Percentiles rank a stretch among this genome's conserved stretches.
phyloP scores from a whole-genome alignment of 208 protist genomes.

The Sergeia podlipaevii region DNA sequence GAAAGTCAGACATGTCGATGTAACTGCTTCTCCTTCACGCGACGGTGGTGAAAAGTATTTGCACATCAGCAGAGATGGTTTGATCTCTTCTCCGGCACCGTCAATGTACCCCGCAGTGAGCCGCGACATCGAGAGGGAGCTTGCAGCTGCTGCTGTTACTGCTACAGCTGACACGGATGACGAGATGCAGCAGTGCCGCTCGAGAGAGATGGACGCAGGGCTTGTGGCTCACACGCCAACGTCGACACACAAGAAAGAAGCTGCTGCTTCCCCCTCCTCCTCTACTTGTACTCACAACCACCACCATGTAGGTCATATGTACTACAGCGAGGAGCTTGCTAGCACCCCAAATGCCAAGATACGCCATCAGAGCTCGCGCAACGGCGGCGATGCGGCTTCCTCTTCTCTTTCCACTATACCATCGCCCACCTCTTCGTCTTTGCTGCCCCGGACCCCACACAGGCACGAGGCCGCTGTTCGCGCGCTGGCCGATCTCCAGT shows the following conservation, averaged over 20 bases:
- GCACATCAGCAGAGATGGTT: no score
- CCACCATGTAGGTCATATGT: conserved; percentile 2
- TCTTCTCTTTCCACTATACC: background rate
- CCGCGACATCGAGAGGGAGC: background rate
- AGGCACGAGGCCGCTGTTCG: conserved; percentile 39
- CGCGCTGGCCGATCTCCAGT: conserved; percentile 55
- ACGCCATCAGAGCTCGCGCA: background rate
- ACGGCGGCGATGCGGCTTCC: background rate
- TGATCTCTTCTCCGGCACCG: no score
- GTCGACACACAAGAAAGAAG: no score
- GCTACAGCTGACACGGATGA: background rate
- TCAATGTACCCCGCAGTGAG: background rate
- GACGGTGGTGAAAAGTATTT: no score
- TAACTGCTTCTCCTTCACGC: no score
- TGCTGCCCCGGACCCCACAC: conserved; percentile 12
- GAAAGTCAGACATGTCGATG: no score
- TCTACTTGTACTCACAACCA: background rate
- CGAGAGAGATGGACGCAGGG: no score
- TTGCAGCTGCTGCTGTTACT: background rate
- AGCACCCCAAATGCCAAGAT: background rate
- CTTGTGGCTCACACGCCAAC: no score
- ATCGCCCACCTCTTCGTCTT: conserved; percentile 5
- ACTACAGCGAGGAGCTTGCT: conserved; percentile 3
- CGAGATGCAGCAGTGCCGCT: no score
- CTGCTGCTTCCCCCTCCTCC: conserved; percentile 14